A percentile compares a stretch with the other conserved stretches of the same genome.
These are phyloP conservation scores for Moricandia moricandioides DNA, from an alignment of 345 rosid genomes.

Conservation along the genomic window DNA sequence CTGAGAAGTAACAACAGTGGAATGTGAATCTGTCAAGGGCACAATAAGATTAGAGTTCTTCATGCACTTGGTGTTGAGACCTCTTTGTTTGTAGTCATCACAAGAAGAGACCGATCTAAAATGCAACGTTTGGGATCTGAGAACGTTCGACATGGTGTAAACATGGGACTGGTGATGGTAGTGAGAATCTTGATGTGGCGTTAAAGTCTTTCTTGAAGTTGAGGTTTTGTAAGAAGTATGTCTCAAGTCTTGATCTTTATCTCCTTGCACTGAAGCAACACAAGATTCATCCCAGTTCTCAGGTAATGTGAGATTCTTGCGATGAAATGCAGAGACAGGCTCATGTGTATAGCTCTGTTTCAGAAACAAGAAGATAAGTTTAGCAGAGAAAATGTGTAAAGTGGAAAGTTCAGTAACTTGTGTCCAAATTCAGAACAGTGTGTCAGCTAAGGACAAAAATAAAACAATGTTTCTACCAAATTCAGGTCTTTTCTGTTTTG, in stretches of 20 bases:
- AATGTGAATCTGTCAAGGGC: constrained; percentile 71
- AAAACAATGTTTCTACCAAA: constrained; percentile 29
- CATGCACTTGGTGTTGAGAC: constrained; percentile 43
- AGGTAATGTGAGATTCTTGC: constrained; percentile 52
- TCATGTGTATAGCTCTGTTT: constrained; percentile 89
- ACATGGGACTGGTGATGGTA: neutral
- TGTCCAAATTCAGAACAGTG: constrained; percentile 20
- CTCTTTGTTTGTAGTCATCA: constrained; percentile 61
- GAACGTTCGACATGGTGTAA: constrained; percentile 54
- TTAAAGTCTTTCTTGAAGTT: constrained; percentile 53
- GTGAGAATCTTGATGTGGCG: constrained; percentile 33
- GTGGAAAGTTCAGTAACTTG: neutral
- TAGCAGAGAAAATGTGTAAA: constrained; percentile 10
- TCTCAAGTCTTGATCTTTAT: constrained; percentile 31
- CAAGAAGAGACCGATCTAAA: constrained; percentile 66
- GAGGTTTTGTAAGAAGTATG: constrained; percentile 52
- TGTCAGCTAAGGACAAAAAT: constrained; percentile 24
- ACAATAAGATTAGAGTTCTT: constrained; percentile 68
- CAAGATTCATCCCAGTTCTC: constrained; percentile 69
- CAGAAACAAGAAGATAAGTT: constrained; percentile 6
- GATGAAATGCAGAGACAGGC: constrained; percentile 49
- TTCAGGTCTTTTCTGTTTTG: constrained; percentile 34
- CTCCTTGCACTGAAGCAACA: constrained; percentile 45
- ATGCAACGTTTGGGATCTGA: constrained; percentile 39
- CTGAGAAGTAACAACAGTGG: constrained; percentile 52